Conservation (phyloP, 768 basidiomycete species). For the Termitomyces sp. region DNA sequence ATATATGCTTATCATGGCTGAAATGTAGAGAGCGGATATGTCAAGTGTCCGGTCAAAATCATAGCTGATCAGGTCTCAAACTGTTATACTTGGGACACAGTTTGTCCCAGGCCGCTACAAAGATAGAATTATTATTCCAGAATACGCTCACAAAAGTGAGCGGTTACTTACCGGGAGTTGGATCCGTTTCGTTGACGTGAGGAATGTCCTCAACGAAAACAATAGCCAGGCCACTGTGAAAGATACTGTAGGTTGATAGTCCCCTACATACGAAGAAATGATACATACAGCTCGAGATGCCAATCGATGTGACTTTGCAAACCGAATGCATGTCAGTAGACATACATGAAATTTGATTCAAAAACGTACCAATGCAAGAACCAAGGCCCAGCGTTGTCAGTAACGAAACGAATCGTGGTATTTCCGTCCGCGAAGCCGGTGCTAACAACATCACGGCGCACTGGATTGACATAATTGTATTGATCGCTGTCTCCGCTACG, state of each 20-base stretch:
- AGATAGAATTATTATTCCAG: not conserved
- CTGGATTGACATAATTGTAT: conserved; percentile 19
- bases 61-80: conserved; percentile 2
- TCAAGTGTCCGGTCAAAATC: not conserved
- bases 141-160: not conserved
- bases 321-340: not conserved
- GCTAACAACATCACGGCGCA: conserved; percentile 47
- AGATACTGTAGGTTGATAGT: not conserved
- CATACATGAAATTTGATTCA: not conserved
- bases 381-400: conserved; percentile 10
- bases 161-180: conserved; percentile 15
- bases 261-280: not conserved
- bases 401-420: conserved; percentile 28
- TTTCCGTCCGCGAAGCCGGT: conserved; percentile 22
- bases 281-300: conserved; percentile 30
- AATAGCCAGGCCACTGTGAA: conserved; percentile 21
- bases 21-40: not conserved
- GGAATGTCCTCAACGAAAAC: conserved; percentile 28
- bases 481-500: conserved; percentile 22
- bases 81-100: conserved; percentile 25
- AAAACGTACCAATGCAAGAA: conserved; percentile 20
- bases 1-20: not conserved
- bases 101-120: conserved; percentile 23
- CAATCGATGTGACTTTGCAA: conserved; percentile 28
- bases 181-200: conserved; percentile 12